phyloP scores from a whole-genome alignment of 2,329 filamentous ascomycete species.

The Penicillium sp. region DNA sequence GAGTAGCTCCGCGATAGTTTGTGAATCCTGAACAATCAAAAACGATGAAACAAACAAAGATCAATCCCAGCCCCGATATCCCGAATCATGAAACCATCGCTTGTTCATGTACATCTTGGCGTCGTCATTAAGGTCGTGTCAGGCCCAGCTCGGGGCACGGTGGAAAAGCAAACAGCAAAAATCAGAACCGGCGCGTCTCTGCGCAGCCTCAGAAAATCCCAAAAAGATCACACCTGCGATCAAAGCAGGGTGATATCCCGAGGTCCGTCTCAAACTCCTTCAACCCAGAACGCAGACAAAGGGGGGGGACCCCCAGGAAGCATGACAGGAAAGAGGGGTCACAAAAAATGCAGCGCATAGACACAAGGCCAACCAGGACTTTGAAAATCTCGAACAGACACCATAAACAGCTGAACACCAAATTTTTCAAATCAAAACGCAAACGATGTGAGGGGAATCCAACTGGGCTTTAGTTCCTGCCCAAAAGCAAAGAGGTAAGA shows the following conservation, averaged over 20 bases:
- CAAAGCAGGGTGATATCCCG: slow-evolving; percentile 23
- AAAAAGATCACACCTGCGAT: slow-evolving; percentile 24
- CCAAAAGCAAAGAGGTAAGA: background rate
- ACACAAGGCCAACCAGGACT: background rate
- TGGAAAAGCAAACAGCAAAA: slow-evolving; percentile 21
- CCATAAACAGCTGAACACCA: background rate
- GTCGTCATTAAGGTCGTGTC: slow-evolving; percentile 43
- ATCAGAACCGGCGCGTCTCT: slow-evolving; percentile 20
- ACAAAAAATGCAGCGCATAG: background rate
- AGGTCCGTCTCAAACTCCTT: slow-evolving; percentile 17
- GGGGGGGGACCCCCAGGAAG: slow-evolving; percentile 1
- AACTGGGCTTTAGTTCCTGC: background rate
- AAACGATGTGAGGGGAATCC: background rate
- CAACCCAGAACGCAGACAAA: slow-evolving; percentile 21
- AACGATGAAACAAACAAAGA: slow-evolving; percentile 17
- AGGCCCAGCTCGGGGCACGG: slow-evolving; percentile 31
- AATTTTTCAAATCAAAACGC: background rate
- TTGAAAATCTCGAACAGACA: background rate
- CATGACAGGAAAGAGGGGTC: background rate
- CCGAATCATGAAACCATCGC: slow-evolving; percentile 37
- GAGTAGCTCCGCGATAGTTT: background rate
- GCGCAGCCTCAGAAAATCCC: slow-evolving; percentile 31
- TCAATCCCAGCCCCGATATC: slow-evolving; percentile 22
- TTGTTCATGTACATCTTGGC: slow-evolving; percentile 44
- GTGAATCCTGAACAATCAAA: slow-evolving; percentile 1